Evolutionary conservation across 2,329 filamentous ascomycete genomes (phyloP), one percentile per base, ranked within the genome.

Genomic region (Alternaria gansuensis): DNA sequence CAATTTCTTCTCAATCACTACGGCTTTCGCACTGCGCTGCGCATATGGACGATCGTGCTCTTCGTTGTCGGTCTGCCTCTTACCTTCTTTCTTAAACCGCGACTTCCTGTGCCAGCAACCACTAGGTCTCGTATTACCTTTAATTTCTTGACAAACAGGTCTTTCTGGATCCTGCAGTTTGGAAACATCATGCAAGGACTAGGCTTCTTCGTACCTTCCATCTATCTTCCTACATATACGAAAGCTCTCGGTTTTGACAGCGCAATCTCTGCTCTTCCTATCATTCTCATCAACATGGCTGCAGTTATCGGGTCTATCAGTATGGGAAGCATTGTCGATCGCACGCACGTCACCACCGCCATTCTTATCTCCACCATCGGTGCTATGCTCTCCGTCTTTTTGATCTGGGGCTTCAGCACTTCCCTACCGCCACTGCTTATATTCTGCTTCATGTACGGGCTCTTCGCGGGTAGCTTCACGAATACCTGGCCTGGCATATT

Each of bases 371-470:
- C 79, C 1, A 78, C 78, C 0, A 43, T 78, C 17, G 80, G 81
- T 8, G 54, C 80, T 24, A 75, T 73, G 1, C 8, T 80, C 1
- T 77, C 80, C 0, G 71, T 80, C 0, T 82, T 83, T 53, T 65
- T 81, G 0, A 56, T 81, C 28, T 85, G 83, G 82, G 83, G 82
- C 0, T 67, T 83, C 14, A 76, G 81, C 0, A 72, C 74, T 2
- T 75, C 72, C 54, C 9, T 77, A 62, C 64, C 68, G 0, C 57
- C 72, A 0, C 68, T 85, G 8, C 60, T 72, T 14, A 60, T 67
- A 8, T 76, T 76, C 52, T 68, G 62, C 37, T 49, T 75, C 52
- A 48, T 70, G 9, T 81, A 80, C 36, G 77, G 78, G 1, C 55
- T 78, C 5, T 75, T 78, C 45, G 72, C 72, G 0, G 72, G 74